These are phyloP conservation scores for Potentilla sterilis DNA, from an alignment of 306 rosid species.

Conservation along the genomic window DNA sequence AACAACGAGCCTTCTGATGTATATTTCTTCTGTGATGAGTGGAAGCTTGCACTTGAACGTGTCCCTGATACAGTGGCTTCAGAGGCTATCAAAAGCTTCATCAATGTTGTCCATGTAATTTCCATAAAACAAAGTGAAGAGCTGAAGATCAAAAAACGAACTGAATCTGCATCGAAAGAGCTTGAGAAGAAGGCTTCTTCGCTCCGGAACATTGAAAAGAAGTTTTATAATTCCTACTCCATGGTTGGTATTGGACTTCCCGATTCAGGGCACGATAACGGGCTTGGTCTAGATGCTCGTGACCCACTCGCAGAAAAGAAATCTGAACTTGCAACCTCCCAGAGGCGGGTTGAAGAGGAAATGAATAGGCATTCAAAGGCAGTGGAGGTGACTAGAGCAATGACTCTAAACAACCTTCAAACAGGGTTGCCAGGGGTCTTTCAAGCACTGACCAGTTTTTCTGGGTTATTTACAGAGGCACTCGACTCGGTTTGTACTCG, in stretches of 20 bases:
- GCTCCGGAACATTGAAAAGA: constrained; percentile 71
- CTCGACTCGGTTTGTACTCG: constrained; percentile 68
- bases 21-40: constrained; percentile 70
- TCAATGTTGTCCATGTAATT: constrained; percentile 82
- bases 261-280: constrained; percentile 58
- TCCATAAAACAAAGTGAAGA: constrained; percentile 72
- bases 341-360: constrained; percentile 93
- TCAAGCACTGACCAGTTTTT: constrained; percentile 88
- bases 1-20: constrained; percentile 58
- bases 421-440: constrained; percentile 98
- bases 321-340: constrained; percentile 70
- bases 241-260: constrained; percentile 97
- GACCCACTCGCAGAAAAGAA: constrained; percentile 95
- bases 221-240: constrained; percentile 85
- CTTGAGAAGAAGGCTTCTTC: constrained; percentile 87
- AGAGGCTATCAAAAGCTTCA: constrained; percentile 91
- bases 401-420: constrained; percentile 91
- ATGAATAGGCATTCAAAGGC: constrained; percentile 83
- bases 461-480: constrained; percentile 78
- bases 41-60: constrained; percentile 97
- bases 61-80: constrained; percentile 97
- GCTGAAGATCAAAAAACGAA: constrained; percentile 72
- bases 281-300: constrained; percentile 71
- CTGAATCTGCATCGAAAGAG: constrained; percentile 82
- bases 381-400: constrained; percentile 82